Evolutionary conservation across 345 rosid species (phyloP), one percentile per base, ranked within the genome.

Genomic region (Lepidium sativum): DNA sequence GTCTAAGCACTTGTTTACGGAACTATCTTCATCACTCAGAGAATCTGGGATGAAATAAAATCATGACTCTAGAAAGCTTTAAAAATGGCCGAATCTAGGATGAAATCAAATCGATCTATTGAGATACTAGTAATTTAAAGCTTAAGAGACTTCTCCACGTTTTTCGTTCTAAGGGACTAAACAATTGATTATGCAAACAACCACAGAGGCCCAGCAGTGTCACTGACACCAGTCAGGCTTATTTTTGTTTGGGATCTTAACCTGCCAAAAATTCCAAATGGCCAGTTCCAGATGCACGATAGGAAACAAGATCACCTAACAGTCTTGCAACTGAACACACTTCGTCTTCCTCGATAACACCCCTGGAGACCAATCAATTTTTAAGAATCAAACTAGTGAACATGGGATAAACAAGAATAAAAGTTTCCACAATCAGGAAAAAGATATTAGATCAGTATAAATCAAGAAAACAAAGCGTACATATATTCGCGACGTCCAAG

Each of bases 191-290:
- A 43, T 10, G 40, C 50, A 59, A 6, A 41, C 25, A 27, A 29
- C 23, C 34, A 39, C 50, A 38, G 3, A 23, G 5, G 44, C 34
- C n/a, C 38, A 38, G 5, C 5, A 60, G 16, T 10, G 38, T 7
- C 33, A 43, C 6, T 13, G 2, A 61, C 14, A 34, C n/a, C 4
- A 40, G 20, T 13, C 25, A 32, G 15, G 44, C 32, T 15, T 57
- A 45, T 54, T n/a, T 13, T 35, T 42, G 50, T 52, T 59, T 55
- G 12, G 63, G 34, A 69, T 47, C 5, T 52, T 25, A 75, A 91
- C 98, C 92, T 72, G 95, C 86, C 78, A 92, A 75, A 66, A 92
- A 88, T 65, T 89, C 95, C 81, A 92, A 73, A 70, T 92, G 98
- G 8, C 98, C 97, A 41, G 91, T 84, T 67, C 97, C 98, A 13